Percentiles rank a stretch among this genome's conserved stretches.
Evolutionary conservation across 441 rosid species (phyloP).

Genomic region (Populus hybrid): DNA sequence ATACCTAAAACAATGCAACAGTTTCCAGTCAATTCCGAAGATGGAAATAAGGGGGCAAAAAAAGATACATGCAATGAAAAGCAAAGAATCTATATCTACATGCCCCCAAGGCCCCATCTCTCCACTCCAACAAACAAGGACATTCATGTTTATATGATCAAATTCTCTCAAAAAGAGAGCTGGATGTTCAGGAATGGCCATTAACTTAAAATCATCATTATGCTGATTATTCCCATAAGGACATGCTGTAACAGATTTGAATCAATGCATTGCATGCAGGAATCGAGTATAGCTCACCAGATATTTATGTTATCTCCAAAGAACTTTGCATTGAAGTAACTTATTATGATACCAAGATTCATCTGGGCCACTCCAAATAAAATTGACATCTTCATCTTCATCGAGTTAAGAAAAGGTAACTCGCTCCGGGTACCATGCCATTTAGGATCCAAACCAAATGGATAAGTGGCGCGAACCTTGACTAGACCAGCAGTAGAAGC

Average conservation of each 20-base stretch:
- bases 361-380: conserved; percentile 90
- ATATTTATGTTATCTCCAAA: conserved; percentile 53
- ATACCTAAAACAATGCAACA: conserved; percentile 51
- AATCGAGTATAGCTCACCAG: conserved; percentile 45
- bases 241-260: neutral
- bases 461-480: conserved; percentile 67
- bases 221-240: conserved; percentile 5
- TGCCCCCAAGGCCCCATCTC: neutral
- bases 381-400: conserved; percentile 99
- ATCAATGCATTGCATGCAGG: conserved; percentile 8
- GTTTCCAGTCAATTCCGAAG: neutral
- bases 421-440: conserved; percentile 95
- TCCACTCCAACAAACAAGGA: neutral
- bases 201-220: neutral
- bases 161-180: neutral
- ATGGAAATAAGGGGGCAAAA: neutral
- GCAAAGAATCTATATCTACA: neutral
- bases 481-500: conserved; percentile 71
- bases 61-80: neutral
- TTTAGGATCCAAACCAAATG: conserved; percentile 91
- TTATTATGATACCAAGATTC: conserved; percentile 90
- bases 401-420: conserved; percentile 87
- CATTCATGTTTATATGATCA: neutral
- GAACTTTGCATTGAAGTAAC: conserved; percentile 85
- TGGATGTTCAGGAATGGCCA: neutral